Conservation (phyloP, 2,329 filamentous ascomycete species). For the Paecilomyces formosus region DNA sequence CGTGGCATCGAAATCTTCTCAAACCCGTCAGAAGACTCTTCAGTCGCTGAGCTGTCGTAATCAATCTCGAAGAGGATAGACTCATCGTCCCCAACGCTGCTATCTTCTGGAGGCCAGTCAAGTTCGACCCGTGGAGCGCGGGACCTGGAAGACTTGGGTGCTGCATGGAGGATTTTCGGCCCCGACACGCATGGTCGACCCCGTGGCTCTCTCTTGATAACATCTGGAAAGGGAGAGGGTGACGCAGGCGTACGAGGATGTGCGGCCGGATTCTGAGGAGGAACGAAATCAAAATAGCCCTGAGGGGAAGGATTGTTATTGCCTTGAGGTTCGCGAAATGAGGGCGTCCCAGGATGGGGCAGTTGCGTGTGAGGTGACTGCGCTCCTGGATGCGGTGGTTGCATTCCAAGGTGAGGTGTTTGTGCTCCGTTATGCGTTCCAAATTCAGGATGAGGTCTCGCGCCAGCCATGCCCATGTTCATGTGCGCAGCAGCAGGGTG, state of each 20-base stretch:
- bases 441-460: background rate
- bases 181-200: slow-evolving; percentile 1
- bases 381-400: background rate
- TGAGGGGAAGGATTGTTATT: background rate
- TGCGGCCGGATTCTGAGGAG: background rate
- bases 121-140: slow-evolving; percentile 3
- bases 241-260: background rate
- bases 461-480: background rate
- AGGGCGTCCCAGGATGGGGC: background rate
- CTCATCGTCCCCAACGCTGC: slow-evolving; percentile 22
- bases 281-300: background rate
- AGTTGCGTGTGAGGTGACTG: background rate
- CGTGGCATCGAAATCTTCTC: slow-evolving; percentile 9
- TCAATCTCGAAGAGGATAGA: slow-evolving; percentile 19
- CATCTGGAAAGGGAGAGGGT: background rate
- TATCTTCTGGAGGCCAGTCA: slow-evolving; percentile 11
- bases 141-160: slow-evolving; percentile 5
- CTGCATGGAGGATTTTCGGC: background rate
- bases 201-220: slow-evolving; percentile 2
- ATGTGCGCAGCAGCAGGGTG: background rate
- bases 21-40: slow-evolving; percentile 16
- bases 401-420: background rate
- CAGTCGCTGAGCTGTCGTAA: slow-evolving; percentile 18
- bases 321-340: background rate
- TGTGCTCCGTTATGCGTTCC: background rate